These are phyloP conservation scores for Collybia sordida DNA, from an alignment of 768 basidiomycete species.

Conservation along the genomic window DNA sequence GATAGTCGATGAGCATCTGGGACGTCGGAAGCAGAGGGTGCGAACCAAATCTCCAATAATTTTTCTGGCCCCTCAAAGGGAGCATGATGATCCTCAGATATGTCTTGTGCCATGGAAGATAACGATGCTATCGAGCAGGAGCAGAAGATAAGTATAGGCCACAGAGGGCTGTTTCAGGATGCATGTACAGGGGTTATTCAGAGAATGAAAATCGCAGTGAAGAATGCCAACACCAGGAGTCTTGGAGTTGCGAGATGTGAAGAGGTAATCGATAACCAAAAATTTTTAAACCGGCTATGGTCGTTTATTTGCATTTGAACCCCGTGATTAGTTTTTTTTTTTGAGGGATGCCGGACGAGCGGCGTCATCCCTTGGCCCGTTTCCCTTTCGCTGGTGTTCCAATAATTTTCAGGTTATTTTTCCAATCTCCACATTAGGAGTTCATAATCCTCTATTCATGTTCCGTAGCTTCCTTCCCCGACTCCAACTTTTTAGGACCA, in stretches of 20 bases:
- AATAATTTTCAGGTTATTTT: not conserved
- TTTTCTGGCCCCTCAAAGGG: conserved; percentile 96
- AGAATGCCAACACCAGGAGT: not conserved
- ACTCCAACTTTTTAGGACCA: conserved; percentile 42
- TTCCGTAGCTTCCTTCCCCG: conserved; percentile 41
- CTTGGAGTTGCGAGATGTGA: not conserved
- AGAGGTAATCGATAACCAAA: not conserved
- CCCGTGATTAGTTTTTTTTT: not conserved
- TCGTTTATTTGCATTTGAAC: not conserved
- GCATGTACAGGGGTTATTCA: conserved; percentile 37
- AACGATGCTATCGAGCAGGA: conserved; percentile 50
- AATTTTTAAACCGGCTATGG: not conserved
- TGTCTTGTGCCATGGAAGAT: conserved; percentile 30
- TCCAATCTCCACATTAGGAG: not conserved
- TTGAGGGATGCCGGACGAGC: not conserved
- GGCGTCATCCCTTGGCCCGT: not conserved
- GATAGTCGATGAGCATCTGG: conserved; percentile 39
- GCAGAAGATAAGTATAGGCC: conserved; percentile 32
- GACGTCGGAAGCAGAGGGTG: conserved; percentile 66
- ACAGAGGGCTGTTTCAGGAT: conserved; percentile 29
- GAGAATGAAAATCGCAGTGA: conserved; percentile 9
- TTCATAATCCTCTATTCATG: conserved; percentile 27
- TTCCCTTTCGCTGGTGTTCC: not conserved
- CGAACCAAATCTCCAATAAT: conserved; percentile 96
- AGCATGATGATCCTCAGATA: conserved; percentile 33